Conservation (phyloP, 805 yeast genomes). For the Priceomyces fermenticarens region DNA sequence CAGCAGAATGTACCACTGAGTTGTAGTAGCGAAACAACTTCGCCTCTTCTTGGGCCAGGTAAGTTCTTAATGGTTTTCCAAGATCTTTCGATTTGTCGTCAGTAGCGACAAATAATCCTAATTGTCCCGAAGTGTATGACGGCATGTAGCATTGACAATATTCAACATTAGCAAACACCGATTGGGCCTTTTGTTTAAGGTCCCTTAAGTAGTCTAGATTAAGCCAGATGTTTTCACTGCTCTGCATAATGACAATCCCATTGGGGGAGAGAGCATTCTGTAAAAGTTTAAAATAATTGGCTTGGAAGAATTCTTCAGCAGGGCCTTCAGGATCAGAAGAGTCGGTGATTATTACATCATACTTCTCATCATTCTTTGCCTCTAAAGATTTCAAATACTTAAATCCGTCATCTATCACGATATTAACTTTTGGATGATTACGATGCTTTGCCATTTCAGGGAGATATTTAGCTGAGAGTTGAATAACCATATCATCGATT, state of each 20-base stretch:
- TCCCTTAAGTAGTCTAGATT: constrained; percentile 51
- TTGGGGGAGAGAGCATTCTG: constrained; percentile 57
- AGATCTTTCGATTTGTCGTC: constrained; percentile 49
- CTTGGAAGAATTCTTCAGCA: constrained; percentile 84
- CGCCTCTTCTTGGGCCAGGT: constrained; percentile 45
- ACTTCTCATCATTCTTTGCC: constrained; percentile 39
- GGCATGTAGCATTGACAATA: constrained; percentile 84
- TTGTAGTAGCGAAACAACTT: constrained; percentile 63
- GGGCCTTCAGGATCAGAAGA: constrained; percentile 97
- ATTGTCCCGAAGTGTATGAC: constrained; percentile 83
- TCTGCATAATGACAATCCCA: constrained; percentile 78
- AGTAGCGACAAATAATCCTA: constrained; percentile 73
- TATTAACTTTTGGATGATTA: constrained; percentile 60
- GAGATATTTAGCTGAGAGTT: constrained; percentile 65
- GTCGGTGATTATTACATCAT: constrained; percentile 85
- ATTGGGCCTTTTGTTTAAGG: constrained; percentile 46
- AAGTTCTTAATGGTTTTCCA: constrained; percentile 48
- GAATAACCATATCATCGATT: constrained; percentile 80
- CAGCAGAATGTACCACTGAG: constrained; percentile 60
- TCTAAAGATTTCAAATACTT: constrained; percentile 51
- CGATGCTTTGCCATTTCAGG: constrained; percentile 73
- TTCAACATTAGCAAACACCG: constrained; percentile 58
- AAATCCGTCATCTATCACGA: constrained; percentile 81
- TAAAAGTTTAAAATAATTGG: constrained; percentile 68
- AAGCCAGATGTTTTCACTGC: constrained; percentile 74